phyloP scores from a whole-genome alignment of 179 eudicot species.

The Patellifolia procumbens region DNA sequence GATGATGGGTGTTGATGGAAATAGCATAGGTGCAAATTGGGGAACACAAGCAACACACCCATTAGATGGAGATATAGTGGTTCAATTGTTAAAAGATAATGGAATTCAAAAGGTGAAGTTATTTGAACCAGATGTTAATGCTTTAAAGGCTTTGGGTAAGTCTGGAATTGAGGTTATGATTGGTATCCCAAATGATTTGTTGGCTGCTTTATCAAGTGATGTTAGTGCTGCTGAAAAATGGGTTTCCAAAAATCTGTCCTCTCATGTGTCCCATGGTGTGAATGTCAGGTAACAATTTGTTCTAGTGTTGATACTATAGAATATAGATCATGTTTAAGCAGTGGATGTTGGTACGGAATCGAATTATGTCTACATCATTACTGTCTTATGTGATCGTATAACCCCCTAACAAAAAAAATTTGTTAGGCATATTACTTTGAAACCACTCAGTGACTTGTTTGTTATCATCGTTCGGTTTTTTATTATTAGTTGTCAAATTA shows the following conservation, averaged over 20 bases:
- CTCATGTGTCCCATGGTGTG: constrained; percentile 60
- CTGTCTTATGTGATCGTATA: too few relatives aligned
- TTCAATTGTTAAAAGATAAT: constrained; percentile 73
- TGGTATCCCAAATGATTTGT: constrained; percentile 93
- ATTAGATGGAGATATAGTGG: constrained; percentile 67
- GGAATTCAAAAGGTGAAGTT: constrained; percentile 81
- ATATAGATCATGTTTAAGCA: background rate
- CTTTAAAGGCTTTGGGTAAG: constrained; percentile 63
- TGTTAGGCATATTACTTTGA: too few relatives aligned
- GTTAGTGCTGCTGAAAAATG: constrained; percentile 85
- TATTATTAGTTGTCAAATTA: too few relatives aligned
- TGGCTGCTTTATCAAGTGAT: constrained; percentile 51
- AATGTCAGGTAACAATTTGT: constrained; percentile 61
- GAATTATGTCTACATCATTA: background rate
- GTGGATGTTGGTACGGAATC: background rate
- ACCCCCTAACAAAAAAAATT: too few relatives aligned
- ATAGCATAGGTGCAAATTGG: constrained; percentile 89
- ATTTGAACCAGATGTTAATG: constrained; percentile 76
- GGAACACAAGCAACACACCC: constrained; percentile 81
- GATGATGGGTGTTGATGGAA: constrained; percentile 38
- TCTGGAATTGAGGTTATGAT: constrained; percentile 91
- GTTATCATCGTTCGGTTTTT: too few relatives aligned
- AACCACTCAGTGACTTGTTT: too few relatives aligned
- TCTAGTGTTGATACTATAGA: background rate
- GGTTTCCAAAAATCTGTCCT: constrained; percentile 79